Base-by-base conservation (phyloP, 371 early-diverging fungal genomes). In the Amoeboaphelidium protococcarum region DNA sequence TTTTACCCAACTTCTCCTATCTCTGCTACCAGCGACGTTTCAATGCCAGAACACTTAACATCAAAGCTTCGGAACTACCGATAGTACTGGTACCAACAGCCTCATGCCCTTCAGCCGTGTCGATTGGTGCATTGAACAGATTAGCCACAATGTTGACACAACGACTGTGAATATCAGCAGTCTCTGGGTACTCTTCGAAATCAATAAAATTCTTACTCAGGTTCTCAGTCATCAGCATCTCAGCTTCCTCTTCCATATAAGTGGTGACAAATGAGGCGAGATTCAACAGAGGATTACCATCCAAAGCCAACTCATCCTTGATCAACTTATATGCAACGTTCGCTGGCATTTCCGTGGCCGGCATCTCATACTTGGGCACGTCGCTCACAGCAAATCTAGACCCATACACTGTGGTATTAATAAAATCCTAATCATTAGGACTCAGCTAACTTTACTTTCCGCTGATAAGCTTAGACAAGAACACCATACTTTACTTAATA, bases 161-260 rank as follows among this genome's bases (percentile, higher is more conserved):
- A 24, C 45, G 21, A 6, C 6, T 16, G 37, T 80, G 71, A 25
- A 65, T 47, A 4, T 59, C 59, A 51, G 63, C 61, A 0, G 69
- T 66, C 43, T 62, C 58, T 50, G 72, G 67, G 53, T 79, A 81
- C 54, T 76, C 78, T 50, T 78, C 81, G 24, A 66, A 62, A 54
- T 79, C 73, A 37, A 74, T 72, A 47, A 74, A 69, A 58, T 48
- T 78, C 62, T 77, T 78, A 56, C 62, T 60, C 42, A 73, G 49
- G 43, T 69, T 73, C 45, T 78, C 78, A 6, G 60, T 46, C 54
- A 78, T 76, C 44, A 80, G 59, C 52, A 71, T 67, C 23, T 78
- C 72, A 20, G 77, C 78, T 54, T 78, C 76, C 1, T 67, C 68
- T 51, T 78, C 79, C 76, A 76, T 76, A 66, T 68, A 76, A 19